These are phyloP conservation scores for Mucor piriformis DNA, from an alignment of 371 early-diverging fungal genomes.

Conservation along the genomic window DNA sequence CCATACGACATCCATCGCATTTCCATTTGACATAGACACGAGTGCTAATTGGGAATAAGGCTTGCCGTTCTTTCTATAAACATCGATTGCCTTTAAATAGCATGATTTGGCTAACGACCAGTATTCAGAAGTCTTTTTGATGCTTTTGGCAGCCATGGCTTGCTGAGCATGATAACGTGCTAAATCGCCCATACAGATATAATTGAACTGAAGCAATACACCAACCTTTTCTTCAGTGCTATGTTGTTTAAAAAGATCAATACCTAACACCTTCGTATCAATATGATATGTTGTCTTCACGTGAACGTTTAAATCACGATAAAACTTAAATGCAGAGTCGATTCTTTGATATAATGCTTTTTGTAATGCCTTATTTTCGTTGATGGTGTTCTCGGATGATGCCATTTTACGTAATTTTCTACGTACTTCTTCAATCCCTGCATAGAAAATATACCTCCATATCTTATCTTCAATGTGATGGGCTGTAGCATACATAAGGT, in stretches of 20 bases:
- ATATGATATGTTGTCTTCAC: constrained; percentile 39
- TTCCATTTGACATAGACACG: constrained; percentile 45
- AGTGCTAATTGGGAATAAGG: constrained; percentile 55
- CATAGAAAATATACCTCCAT: constrained; percentile 53
- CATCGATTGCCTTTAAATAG: constrained; percentile 49
- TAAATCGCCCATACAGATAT: constrained; percentile 54
- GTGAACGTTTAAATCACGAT: constrained; percentile 41
- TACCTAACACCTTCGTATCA: constrained; percentile 42
- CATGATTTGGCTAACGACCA: constrained; percentile 42
- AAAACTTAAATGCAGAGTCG: constrained; percentile 46
- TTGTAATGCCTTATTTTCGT: constrained; percentile 17
- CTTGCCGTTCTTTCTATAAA: constrained; percentile 48
- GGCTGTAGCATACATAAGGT: constrained; percentile 35
- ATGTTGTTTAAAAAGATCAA: constrained; percentile 28
- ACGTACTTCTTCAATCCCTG: constrained; percentile 45
- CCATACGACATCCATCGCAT: constrained; percentile 55
- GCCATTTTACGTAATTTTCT: constrained; percentile 42
- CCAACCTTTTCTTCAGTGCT: constrained; percentile 37
- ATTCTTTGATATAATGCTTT: constrained; percentile 30
- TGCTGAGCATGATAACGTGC: constrained; percentile 51
- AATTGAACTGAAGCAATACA: constrained; percentile 42
- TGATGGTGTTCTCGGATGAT: constrained; percentile 3
- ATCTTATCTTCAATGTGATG: constrained; percentile 51
- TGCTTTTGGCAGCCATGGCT: constrained; percentile 19
- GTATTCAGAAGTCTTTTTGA: constrained; percentile 25